Evolutionary conservation across 2,329 filamentous ascomycete genomes (phyloP), one percentile per base, ranked within the genome.

Genomic region (Aspergillus aculeatus): DNA sequence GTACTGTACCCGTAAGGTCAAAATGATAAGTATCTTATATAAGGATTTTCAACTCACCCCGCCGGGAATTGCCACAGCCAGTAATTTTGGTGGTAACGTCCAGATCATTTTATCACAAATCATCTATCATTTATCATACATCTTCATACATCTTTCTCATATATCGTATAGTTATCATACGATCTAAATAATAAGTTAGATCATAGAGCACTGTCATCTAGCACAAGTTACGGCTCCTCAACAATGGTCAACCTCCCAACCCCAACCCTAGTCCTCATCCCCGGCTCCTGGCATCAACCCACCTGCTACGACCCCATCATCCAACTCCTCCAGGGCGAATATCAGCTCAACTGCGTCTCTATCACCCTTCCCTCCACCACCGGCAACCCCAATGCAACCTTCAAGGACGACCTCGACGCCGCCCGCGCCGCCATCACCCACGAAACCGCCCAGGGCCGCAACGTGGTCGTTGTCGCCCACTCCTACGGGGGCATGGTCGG

Each of bases 401-500:
- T 80, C 67, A 71, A 73, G 29, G 73, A 78, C 56, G 80, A 82
- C 56, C 63, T 82, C 41, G 71, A 78, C 5, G 77, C 69, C 4
- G 74, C 75, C 6, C 75, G 73, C 10, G 65, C 71, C 2, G 70
- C 71, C 0, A 78, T 82, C 11, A 47, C 61, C 1, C 57, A 51
- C 4, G 77, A 82, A 50, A 78, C 71, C 3, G 59, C 52, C 1
- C 60, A 71, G 7, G 78, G 78, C 1, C 71, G 66, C 23, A 68
- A 83, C 57, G 81, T 83, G 2, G 69, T 84, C 3, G 70, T 84
- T 5, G 65, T 82, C 3, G 76, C 73, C 1, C 81, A 84, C 67
- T 82, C 81, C 0, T 84, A 82, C 57, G 81, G 81, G 31, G 81
- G 81, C 23, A 72, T 78, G 47, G 77, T 81, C 1, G 80, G 77